Evolutionary conservation across 345 rosid genomes (phyloP), one percentile per base, ranked within the genome.

Genomic region (Eucalyptus dawsonii): DNA sequence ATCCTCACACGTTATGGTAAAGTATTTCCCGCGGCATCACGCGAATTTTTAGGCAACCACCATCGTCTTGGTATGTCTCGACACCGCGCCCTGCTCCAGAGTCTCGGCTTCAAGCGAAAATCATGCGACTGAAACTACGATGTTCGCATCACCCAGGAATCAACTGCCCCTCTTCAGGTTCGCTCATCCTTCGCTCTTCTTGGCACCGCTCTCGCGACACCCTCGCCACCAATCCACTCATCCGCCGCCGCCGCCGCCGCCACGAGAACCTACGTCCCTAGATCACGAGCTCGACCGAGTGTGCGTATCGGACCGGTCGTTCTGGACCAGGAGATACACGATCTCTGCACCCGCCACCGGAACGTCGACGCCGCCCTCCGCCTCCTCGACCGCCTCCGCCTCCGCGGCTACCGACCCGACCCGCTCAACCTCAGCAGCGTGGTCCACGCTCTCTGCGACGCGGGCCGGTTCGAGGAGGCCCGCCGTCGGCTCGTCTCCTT

Each of bases 391-490:
- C 31, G 13, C 87, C 89, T 92, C 87, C 91, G 92, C 31, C 88
- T 90, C 80, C 91, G 86, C 44, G 93, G 93, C 40, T 89, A 91
- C 92, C 90, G 45, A 50, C 92, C 92, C 5, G 93, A 93, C 50
- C 91, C 97, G 53, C 96, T 94, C 89, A 96, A 96, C 85, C 92
- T 95, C 45, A 93, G 91, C 95, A 93, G 94, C 93, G 93, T 95
- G n/a, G 91, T 96, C 31, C 98, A 97, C 89, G 93, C 95, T 21
- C 98, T 97, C 27, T 96, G 96, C 85, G 93, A 93, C 88, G 92
- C 95, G 86, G 86, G 80, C 37, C 95, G 96, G 85, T 96, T 95
- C 88, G 50, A 44, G 17, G 98, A 97, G 90, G 97, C 98, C 89
- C 98, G 90, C 92, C 95, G 88, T 22, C 93, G 95, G 34, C 92